phyloP scores from a whole-genome alignment of 495 filamentous ascomycete genomes.

The Staphylotrichum longicolle region DNA sequence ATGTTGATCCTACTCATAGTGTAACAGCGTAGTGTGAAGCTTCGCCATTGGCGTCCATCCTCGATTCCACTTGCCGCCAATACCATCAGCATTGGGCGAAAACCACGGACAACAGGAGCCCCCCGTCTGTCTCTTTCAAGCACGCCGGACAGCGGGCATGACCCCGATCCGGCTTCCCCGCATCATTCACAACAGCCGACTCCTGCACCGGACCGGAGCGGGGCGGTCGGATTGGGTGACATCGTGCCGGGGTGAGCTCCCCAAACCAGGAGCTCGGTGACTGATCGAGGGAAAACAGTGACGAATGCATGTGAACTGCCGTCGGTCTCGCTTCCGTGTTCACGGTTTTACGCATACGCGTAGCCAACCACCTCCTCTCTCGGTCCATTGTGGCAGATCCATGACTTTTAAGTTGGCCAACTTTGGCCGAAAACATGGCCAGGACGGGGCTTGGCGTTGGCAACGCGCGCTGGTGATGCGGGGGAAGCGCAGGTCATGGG shows the following conservation, averaged over 20 bases:
- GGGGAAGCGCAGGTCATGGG: background rate
- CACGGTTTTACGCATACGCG: background rate
- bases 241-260: conserved; percentile 14
- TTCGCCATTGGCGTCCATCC: too few relatives aligned
- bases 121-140: too few relatives aligned
- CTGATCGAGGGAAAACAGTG: background rate
- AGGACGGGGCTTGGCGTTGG: background rate
- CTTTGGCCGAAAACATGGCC: background rate
- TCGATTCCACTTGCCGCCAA: too few relatives aligned
- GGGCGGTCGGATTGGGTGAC: conserved; percentile 12
- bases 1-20: too few relatives aligned
- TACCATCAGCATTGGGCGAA: too few relatives aligned
- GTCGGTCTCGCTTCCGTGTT: background rate
- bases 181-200: conserved; percentile 6
- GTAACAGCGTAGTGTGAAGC: too few relatives aligned
- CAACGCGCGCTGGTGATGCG: background rate
- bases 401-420: background rate
- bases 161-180: background rate
- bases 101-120: too few relatives aligned
- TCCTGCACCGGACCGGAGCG: conserved; percentile 1
- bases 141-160: too few relatives aligned
- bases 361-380: background rate
- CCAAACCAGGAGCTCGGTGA: conserved; percentile 1
- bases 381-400: background rate
- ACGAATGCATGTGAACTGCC: background rate